Evolutionary conservation across 257 asterid genomes (phyloP), one percentile per base, ranked within the genome.

Genomic region (Ligustrum vulgare): DNA sequence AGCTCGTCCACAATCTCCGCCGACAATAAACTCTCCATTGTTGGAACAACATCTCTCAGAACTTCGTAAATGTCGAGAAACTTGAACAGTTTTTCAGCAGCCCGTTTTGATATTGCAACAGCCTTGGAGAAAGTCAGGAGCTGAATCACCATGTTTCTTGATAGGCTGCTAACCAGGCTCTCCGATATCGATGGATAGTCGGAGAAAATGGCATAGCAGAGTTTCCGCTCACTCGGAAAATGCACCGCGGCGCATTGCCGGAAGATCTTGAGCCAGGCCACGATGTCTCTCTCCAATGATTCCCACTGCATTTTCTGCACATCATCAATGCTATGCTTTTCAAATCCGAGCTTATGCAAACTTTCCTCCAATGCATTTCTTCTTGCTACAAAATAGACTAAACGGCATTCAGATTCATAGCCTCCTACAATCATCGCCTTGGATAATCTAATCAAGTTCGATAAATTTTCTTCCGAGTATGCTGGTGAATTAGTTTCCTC

Each of bases 271-370:
- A 87, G 88, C 97, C 98, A 92, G 22, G 88, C 47, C 8, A 74
- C 86, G 72, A 92, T 88, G 74, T 92, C 97, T 62, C 87, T 85
- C 86, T 92, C 97, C 56, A 94, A 75, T 3, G 85, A 13, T 5
- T 94, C 97, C 96, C 97, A 88, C 1, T 78, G 39, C 96, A 87
- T 92, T 70, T 75, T 94, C 32, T 89, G 95, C 33, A 94, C 88
- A 25, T 94, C 98, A 9, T 94, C 98, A 13, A 87, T 86, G 86
- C 95, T 90, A 78, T 80, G 78, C 22, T 87, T 90, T 37, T 90
- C 93, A 63, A 92, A 85, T 2, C 98, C 96, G 2, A 82, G 41
- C 56, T 84, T 86, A 18, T 76, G 81, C 37, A 92, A 60, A 43
- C 83, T 79, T 75, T 88, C 95, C 71, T 88, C 98, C 78, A 92